Evolutionary conservation across 2,329 filamentous ascomycete species (phyloP).

Genomic region (Aspergillus versicolor): DNA sequence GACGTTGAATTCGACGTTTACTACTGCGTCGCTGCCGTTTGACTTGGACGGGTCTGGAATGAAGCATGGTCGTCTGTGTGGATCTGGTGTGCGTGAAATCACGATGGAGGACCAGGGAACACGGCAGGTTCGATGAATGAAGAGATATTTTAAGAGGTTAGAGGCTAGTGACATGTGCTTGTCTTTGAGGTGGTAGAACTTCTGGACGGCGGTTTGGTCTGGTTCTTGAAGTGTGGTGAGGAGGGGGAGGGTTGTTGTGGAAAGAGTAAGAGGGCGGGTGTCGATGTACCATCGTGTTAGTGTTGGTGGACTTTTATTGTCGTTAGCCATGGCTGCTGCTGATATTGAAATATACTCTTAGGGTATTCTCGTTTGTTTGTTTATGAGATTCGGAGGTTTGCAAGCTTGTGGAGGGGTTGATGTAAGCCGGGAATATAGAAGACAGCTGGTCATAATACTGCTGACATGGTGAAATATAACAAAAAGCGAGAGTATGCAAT

Average conservation of each 20-base stretch:
- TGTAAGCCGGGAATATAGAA: background rate
- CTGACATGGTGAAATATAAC: background rate
- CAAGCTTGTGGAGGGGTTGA: background rate
- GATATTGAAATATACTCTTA: background rate
- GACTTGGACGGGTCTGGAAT: constrained; percentile 32
- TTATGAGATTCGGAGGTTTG: background rate
- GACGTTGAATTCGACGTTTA: constrained; percentile 61
- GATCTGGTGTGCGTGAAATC: constrained; percentile 52
- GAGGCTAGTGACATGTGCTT: constrained; percentile 62
- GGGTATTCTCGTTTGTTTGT: background rate
- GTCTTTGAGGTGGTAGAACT: constrained; percentile 56
- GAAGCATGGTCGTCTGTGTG: constrained; percentile 54
- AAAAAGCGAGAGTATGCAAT: background rate
- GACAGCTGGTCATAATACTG: background rate
- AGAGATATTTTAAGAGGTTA: constrained; percentile 61
- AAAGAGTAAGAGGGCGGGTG: constrained; percentile 34
- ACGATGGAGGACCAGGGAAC: constrained; percentile 58
- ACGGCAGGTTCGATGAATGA: constrained; percentile 54
- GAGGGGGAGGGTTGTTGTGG: constrained; percentile 37
- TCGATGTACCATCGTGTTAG: constrained; percentile 48
- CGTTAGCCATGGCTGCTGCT: background rate
- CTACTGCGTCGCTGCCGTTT: constrained; percentile 7
- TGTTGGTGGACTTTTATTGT: background rate
- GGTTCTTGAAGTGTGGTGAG: constrained; percentile 41
- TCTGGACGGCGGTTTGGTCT: constrained; percentile 51